A percentile compares a stretch with the other conserved stretches of the same genome.
These are phyloP conservation scores for Endoconidiophora polonica DNA, from an alignment of 2,329 filamentous ascomycete species.

Conservation along the genomic window DNA sequence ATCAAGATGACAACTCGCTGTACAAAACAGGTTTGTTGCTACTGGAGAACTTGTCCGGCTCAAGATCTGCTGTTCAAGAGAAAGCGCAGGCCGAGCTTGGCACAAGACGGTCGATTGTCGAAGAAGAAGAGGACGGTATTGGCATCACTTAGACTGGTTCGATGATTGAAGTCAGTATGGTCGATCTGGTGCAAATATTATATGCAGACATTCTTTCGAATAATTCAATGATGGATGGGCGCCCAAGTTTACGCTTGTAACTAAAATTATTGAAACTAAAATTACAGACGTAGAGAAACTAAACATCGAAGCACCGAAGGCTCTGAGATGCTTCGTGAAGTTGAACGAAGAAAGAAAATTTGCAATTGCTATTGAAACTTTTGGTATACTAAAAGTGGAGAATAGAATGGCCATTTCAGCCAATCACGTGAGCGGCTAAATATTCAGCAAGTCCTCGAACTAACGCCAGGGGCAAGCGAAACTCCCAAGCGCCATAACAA, in stretches of 20 bases:
- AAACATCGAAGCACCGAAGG: no score
- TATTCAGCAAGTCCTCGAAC: no score
- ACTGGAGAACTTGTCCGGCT: conserved; percentile 6
- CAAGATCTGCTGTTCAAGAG: conserved; percentile 5
- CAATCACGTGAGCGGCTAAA: neutral
- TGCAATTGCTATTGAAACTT: neutral
- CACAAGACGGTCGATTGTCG: conserved; percentile 6
- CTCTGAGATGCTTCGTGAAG: no score
- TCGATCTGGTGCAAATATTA: no score
- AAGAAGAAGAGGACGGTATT: neutral
- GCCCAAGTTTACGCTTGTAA: neutral
- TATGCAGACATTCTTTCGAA: neutral
- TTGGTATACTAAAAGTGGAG: neutral
- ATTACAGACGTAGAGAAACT: neutral
- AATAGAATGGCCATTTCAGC: neutral
- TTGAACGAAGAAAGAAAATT: neutral
- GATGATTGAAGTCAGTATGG: neutral
- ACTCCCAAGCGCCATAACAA: no score
- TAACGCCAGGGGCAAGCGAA: no score
- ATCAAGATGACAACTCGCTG: neutral
- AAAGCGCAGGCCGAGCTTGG: conserved; percentile 11
- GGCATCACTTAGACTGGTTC: neutral
- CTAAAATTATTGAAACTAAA: no score
- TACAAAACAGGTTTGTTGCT: neutral
- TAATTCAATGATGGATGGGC: neutral